Conservation (phyloP, 1,139 yeast genomes). For the Pichia inconspicua region DNA sequence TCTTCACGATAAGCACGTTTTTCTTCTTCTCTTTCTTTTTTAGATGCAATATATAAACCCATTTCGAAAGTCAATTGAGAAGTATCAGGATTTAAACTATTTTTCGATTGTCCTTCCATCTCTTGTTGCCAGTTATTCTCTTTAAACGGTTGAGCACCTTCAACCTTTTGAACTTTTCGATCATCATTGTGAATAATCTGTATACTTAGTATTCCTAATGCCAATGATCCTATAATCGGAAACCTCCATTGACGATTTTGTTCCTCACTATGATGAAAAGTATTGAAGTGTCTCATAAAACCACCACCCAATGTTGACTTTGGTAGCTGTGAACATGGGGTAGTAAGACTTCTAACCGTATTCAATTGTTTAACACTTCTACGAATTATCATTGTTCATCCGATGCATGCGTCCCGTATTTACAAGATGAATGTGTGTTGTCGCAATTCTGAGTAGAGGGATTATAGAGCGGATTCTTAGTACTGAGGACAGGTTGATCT, state of each 20-base stretch:
- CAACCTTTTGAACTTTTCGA: constrained; percentile 1
- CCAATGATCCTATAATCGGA: not conserved
- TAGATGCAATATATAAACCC: constrained; percentile 59
- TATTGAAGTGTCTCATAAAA: not conserved
- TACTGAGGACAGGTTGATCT: too few relatives aligned
- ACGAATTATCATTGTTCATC: not conserved
- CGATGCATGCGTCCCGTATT: too few relatives aligned
- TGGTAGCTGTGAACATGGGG: too few relatives aligned
- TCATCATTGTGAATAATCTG: constrained; percentile 7
- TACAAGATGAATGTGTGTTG: too few relatives aligned
- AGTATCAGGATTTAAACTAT: constrained; percentile 34
- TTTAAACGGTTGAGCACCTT: constrained; percentile 14
- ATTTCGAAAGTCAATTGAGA: constrained; percentile 59
- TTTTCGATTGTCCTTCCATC: constrained; percentile 12
- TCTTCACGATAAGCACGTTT: constrained; percentile 27
- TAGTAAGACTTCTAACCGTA: too few relatives aligned
- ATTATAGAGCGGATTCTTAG: too few relatives aligned
- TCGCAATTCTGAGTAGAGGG: too few relatives aligned
- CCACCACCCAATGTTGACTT: too few relatives aligned
- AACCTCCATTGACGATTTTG: not conserved
- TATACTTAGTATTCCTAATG: not conserved
- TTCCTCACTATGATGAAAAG: not conserved
- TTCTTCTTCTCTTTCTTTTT: constrained; percentile 38
- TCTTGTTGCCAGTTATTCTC: constrained; percentile 13
- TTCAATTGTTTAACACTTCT: too few relatives aligned